Conservation (phyloP, 768 basidiomycete species). For the Holtermannia corniformis region DNA sequence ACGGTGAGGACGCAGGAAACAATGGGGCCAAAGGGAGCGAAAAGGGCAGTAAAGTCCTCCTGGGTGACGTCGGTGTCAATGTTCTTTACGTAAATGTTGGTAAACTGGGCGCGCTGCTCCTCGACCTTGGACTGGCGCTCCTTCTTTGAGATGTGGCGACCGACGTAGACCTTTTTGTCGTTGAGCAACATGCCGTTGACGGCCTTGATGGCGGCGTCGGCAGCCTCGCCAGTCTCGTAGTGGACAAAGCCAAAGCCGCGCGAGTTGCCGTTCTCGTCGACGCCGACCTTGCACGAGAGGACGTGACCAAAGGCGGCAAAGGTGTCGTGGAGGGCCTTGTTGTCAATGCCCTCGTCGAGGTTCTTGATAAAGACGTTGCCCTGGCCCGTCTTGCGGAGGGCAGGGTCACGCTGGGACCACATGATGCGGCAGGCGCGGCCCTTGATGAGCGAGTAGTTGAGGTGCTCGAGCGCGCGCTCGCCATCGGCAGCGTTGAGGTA, state of each 20-base stretch:
- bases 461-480: constrained; percentile 97
- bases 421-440: constrained; percentile 98
- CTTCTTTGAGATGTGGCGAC: constrained; percentile 94
- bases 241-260: constrained; percentile 99
- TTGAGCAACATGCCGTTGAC: constrained; percentile 99
- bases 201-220: constrained; percentile 90
- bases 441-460: constrained; percentile 99
- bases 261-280: constrained; percentile 87
- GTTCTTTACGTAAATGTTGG: constrained; percentile 98
- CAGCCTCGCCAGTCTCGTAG: constrained; percentile 95
- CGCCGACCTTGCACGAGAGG: constrained; percentile 97
- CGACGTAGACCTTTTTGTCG: constrained; percentile 99
- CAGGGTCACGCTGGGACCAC: constrained; percentile 99
- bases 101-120: constrained; percentile 94
- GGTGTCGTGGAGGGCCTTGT: constrained; percentile 98
- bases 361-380: constrained; percentile 99
- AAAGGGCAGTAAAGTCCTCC: constrained; percentile 76
- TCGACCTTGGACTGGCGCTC: constrained; percentile 98
- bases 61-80: constrained; percentile 72
- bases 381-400: constrained; percentile 97
- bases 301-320: constrained; percentile 99
- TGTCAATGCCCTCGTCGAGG: constrained; percentile 91
- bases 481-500: constrained; percentile 93
- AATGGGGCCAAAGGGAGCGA: constrained; percentile 65
- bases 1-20: constrained; percentile 78